Percentiles rank a stretch among this genome's conserved stretches.
Conservation (phyloP, 768 basidiomycete genomes). For the Ephemerocybe angulata region DNA sequence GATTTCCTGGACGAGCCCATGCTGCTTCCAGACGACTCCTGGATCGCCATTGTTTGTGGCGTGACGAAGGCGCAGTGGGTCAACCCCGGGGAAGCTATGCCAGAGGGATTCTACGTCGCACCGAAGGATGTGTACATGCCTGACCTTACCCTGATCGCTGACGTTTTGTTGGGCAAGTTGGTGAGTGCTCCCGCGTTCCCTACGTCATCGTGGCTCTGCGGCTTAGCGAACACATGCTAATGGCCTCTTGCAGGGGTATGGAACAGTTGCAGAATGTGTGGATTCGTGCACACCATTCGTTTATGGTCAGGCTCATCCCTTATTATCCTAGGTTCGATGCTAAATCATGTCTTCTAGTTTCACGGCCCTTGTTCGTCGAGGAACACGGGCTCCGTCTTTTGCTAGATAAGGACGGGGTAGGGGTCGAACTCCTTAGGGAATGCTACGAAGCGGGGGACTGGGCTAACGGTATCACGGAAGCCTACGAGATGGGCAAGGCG, state of each 20-base stretch:
- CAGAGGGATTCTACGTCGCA: constrained; percentile 71
- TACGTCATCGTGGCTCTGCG: background rate
- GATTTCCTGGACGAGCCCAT: constrained; percentile 29
- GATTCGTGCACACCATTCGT: constrained; percentile 76
- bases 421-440: constrained; percentile 61
- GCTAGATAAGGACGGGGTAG: constrained; percentile 61
- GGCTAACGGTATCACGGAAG: constrained; percentile 55
- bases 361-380: constrained; percentile 76
- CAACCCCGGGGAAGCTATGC: constrained; percentile 38
- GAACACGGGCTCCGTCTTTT: constrained; percentile 71
- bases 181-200: constrained; percentile 35
- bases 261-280: constrained; percentile 76
- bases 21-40: constrained; percentile 62
- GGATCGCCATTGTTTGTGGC: constrained; percentile 81
- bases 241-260: constrained; percentile 55
- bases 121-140: constrained; percentile 81
- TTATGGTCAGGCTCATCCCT: constrained; percentile 45
- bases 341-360: constrained; percentile 39
- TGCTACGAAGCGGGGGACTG: constrained; percentile 73
- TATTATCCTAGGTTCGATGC: constrained; percentile 3
- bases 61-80: constrained; percentile 57
- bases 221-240: background rate
- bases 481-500: constrained; percentile 47
- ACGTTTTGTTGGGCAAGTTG: constrained; percentile 76
- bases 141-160: constrained; percentile 67